These are phyloP conservation scores for Sophora flavescens DNA, from an alignment of 306 rosid species.

Conservation along the genomic window DNA sequence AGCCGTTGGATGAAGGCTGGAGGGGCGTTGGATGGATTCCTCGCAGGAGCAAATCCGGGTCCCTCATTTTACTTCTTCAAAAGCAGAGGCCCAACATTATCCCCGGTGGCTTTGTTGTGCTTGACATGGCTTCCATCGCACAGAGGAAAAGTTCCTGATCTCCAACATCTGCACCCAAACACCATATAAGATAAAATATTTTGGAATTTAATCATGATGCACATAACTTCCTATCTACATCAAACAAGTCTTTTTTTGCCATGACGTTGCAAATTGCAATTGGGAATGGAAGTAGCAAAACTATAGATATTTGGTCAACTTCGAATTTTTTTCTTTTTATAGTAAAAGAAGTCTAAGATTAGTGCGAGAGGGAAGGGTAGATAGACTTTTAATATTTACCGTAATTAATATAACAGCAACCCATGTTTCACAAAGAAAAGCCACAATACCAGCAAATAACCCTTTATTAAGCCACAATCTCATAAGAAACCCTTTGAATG, in stretches of 20 bases:
- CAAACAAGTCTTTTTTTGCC: background rate
- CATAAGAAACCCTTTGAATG: background rate
- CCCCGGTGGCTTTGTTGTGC: conserved; percentile 91
- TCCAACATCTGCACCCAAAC: conserved; percentile 76
- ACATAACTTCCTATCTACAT: background rate
- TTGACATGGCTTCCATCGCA: conserved; percentile 95
- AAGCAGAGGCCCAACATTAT: conserved; percentile 92
- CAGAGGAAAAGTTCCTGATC: conserved; percentile 88
- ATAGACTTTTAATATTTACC: background rate
- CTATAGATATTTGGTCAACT: no score
- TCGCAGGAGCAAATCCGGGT: no score
- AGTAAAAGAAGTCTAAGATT: no score
- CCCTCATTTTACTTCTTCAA: conserved; percentile 66
- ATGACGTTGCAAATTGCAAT: background rate
- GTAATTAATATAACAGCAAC: background rate
- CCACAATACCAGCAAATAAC: background rate
- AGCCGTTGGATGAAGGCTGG: no score
- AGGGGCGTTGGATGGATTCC: no score
- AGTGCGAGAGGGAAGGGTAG: no score
- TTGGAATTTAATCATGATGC: conserved; percentile 20
- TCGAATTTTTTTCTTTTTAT: no score
- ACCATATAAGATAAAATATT: conserved; percentile 10
- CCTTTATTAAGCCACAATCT: background rate
- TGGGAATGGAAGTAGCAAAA: no score
- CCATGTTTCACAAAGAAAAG: background rate